Evolutionary conservation across 2,329 filamentous ascomycete genomes (phyloP).

Genomic region (Neofusicoccum umdonicola): DNA sequence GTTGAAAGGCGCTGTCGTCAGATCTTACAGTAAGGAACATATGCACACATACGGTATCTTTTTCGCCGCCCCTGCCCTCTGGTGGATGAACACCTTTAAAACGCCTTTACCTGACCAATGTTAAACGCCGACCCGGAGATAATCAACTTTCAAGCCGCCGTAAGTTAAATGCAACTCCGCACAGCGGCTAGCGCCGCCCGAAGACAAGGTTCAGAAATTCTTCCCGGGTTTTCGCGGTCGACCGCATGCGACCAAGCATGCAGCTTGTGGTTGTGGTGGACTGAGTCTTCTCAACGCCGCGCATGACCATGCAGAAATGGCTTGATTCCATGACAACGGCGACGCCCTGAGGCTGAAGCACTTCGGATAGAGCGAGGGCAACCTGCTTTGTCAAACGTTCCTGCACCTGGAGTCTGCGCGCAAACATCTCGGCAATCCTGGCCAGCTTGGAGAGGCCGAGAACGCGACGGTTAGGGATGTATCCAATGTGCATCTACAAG

Average conservation of each 20-base stretch:
- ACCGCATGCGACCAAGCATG: conserved; percentile 93
- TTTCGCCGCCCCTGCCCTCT: conserved; percentile 13
- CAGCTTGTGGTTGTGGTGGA: conserved; percentile 92
- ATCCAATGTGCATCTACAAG: conserved; percentile 91
- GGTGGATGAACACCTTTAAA: conserved; percentile 17
- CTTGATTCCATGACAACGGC: conserved; percentile 97
- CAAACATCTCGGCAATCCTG: conserved; percentile 95
- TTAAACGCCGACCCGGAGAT: neutral
- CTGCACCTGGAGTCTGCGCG: conserved; percentile 88
- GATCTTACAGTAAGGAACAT: conserved; percentile 8
- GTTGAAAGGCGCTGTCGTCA: conserved; percentile 14
- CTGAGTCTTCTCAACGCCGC: conserved; percentile 90
- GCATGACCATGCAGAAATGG: conserved; percentile 98
- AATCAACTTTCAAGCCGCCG: neutral
- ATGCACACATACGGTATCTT: conserved; percentile 14
- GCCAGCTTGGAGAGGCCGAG: conserved; percentile 95
- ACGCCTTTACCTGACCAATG: conserved; percentile 10
- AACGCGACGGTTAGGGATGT: conserved; percentile 87
- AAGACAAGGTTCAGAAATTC: conserved; percentile 79
- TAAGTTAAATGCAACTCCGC: neutral
- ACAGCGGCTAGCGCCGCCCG: neutral
- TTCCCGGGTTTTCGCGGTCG: conserved; percentile 87
- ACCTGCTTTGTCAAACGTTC: conserved; percentile 96
- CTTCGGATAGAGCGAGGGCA: conserved; percentile 86
- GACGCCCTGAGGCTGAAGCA: conserved; percentile 89